Conservation (phyloP, 352 stramenopile genomes). For the Globisporangium rhizosaccharum region DNA sequence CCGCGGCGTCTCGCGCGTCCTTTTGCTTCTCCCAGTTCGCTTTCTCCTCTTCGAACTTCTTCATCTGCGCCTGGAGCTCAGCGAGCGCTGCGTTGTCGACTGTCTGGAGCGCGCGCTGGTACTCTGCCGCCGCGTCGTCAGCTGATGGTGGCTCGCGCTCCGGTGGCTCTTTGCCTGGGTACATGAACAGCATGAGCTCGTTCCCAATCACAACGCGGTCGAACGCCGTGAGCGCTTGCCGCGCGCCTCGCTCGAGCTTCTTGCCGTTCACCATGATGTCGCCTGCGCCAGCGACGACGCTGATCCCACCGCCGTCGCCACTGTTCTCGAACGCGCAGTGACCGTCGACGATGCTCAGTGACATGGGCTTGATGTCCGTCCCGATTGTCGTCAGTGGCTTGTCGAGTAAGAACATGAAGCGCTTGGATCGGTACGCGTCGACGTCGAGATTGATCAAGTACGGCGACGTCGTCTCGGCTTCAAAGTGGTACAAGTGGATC, state of each 20-base stretch:
- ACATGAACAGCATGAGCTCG: conserved; percentile 85
- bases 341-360: conserved; percentile 83
- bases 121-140: conserved; percentile 84
- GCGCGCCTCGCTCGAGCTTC: conserved; percentile 41
- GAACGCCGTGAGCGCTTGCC: conserved; percentile 42
- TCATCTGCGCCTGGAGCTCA: conserved; percentile 88
- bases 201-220: conserved; percentile 84
- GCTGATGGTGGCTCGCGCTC: conserved; percentile 57
- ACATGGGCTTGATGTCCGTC: conserved; percentile 90
- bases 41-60: conserved; percentile 86
- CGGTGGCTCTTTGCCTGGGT: conserved; percentile 36
- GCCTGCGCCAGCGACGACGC: conserved; percentile 63
- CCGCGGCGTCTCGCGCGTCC: conserved; percentile 34
- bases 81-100: conserved; percentile 64
- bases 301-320: conserved; percentile 20
- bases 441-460: conserved; percentile 94
- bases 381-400: conserved; percentile 46
- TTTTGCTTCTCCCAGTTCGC: conserved; percentile 86
- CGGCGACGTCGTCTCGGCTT: conserved; percentile 70
- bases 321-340: conserved; percentile 82
- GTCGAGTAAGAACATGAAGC: conserved; percentile 90
- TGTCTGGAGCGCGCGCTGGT: conserved; percentile 78
- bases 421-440: conserved; percentile 88
- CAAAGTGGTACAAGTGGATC: conserved; percentile 88
- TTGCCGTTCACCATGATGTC: conserved; percentile 88